These are phyloP conservation scores for Aspergillus fructus DNA, from an alignment of 2,329 filamentous ascomycete genomes.

Conservation along the genomic window DNA sequence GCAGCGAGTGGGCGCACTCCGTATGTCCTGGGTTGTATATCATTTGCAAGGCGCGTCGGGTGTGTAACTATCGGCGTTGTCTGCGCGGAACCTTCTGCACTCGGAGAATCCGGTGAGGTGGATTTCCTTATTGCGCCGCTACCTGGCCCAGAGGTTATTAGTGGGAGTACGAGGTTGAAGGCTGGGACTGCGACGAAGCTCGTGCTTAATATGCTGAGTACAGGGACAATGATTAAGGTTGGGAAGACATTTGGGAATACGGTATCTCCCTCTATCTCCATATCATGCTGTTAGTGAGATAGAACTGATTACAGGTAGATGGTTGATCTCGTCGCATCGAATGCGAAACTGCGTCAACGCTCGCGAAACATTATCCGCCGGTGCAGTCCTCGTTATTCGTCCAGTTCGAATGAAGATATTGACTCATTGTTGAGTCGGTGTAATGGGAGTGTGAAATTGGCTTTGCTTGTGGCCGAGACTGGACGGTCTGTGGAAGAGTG, in stretches of 20 bases:
- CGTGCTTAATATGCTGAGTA: conserved; percentile 47
- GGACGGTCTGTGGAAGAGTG: conserved; percentile 25
- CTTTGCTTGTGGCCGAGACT: conserved; percentile 29
- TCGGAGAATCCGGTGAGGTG: neutral
- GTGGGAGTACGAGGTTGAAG: conserved; percentile 49
- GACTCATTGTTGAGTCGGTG: conserved; percentile 29
- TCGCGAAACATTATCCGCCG: conserved; percentile 35
- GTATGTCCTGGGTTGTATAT: conserved; percentile 36
- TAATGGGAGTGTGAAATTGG: conserved; percentile 35
- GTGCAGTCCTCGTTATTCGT: conserved; percentile 20
- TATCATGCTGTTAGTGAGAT: neutral
- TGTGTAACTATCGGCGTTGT: neutral
- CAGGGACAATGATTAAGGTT: conserved; percentile 41
- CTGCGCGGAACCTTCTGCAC: neutral
- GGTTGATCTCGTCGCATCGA: conserved; percentile 40
- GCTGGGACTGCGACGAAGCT: conserved; percentile 49
- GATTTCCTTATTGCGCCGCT: neutral
- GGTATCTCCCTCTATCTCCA: neutral
- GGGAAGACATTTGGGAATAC: conserved; percentile 42
- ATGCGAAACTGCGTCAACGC: conserved; percentile 38
- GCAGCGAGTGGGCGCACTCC: conserved; percentile 46
- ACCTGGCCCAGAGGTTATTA: conserved; percentile 25
- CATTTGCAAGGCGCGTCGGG: neutral
- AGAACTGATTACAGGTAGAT: conserved; percentile 22
- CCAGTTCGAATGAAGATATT: conserved; percentile 24